Evolutionary conservation across 2,329 filamentous ascomycete species (phyloP), one percentile per base, ranked within the genome.

Genomic region (Phaeosphaeria sp.): DNA sequence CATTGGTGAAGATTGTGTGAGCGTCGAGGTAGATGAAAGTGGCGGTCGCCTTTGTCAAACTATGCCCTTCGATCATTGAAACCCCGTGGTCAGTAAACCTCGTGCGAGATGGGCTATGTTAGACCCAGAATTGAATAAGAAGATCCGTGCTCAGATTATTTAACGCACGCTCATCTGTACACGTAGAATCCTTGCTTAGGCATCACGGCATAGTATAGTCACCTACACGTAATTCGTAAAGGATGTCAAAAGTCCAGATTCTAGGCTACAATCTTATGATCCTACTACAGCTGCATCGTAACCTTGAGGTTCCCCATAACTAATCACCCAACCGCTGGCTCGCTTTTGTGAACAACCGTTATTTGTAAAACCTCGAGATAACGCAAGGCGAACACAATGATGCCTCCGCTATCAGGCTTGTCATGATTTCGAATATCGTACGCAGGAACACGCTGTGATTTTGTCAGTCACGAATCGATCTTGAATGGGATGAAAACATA

Each of bases 221-320:
- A 49, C 60, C 47, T 55, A 59, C 56, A 59, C 64, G 41, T 11
- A 18, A 60, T 62, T 67, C 56, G 55, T 67, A 63, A 66, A 50
- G 62, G 63, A 70, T 72, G 66, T 67, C 68, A 67, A 72, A 70
- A 68, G 71, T 68, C 73, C 65, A 64, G 73, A 69, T 68, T 77
- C 71, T 77, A 77, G 72, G 73, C 72, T 77, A 76, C 69, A 74
- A 68, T 73, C 72, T 74, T 75, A 73, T 69, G 66, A 71, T 72
- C 68, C 68, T 66, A 67, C 65, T 67, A 69, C 68, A 71, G 62
- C 64, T 62, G 54, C 68, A 68, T 64, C 60, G 59, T 59, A 63
- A 72, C 66, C 67, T 68, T 72, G 75, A 76, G 66, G 69, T 73
- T 68, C 67, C 66, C 70, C 68, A 72, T 69, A 75, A 72, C 61